Evolutionary conservation across 192 early-diverging fungal genomes (phyloP), one percentile per base, ranked within the genome.

Genomic region (Coemansia sp.): DNA sequence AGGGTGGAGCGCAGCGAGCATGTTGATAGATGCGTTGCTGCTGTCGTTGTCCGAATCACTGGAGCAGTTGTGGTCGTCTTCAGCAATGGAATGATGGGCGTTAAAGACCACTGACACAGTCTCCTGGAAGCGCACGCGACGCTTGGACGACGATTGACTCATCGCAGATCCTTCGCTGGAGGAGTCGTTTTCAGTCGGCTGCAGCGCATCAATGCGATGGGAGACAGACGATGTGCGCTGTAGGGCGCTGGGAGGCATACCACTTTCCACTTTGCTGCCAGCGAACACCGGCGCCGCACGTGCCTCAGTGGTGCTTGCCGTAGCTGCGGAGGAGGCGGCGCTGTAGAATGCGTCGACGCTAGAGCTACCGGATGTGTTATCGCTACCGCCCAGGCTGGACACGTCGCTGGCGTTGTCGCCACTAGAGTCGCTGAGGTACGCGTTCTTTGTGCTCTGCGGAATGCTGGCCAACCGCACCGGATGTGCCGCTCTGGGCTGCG

Each of bases 81-180:
- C 73, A 0, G 72, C 33, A 2, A 51, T 31, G 4, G 73, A 72
- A 27, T 69, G 63, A 11, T 66, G 51, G 5, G 70, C 67, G 56
- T 72, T 81, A 52, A 81, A 75, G 0, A 81, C 78, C 5, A 81
- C 78, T 0, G 78, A 75, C 36, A 81, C 78, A 2, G 78, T 81
- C 29, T 81, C 78, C 33, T 76, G 73, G 63, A 81, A 81, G 42
- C 78, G 56, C 23, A 81, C 78, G 29, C 70, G 78, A 2, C 78
- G 73, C 64, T 63, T 81, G 1, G 78, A 81, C 10, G 78, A 81
- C 51, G 78, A 68, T 55, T 76, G 78, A 57, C 78, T 81, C 32
- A 61, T 73, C 24, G 66, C 68, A 2, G 78, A 81, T 1, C 51
- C 58, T 21, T 81, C 78, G 21, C 78, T 75, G 1, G 67, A 81